A percentile compares a stretch with the other conserved stretches of the same genome.
phyloP scores from a whole-genome alignment of 2,329 filamentous ascomycete genomes.

The Aureobasidium vineae region DNA sequence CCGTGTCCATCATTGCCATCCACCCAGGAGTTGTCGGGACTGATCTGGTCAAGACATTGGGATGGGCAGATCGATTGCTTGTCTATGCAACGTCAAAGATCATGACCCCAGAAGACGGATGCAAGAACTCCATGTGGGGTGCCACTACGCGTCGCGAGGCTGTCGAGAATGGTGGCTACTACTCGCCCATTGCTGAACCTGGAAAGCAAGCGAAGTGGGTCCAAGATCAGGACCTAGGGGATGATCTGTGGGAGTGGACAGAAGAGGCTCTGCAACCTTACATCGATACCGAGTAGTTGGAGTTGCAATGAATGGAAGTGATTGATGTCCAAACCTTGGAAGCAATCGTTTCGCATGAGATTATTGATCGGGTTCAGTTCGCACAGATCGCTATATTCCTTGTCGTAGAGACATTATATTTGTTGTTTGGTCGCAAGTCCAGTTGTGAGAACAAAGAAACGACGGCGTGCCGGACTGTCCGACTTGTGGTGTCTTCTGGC shows the following conservation, averaged over 20 bases:
- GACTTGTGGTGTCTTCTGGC: conserved; percentile 5
- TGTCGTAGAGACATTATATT: too few relatives aligned
- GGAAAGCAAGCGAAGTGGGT: conserved; percentile 25
- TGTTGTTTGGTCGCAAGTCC: too few relatives aligned
- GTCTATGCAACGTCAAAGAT: conserved; percentile 10
- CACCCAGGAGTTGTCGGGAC: conserved; percentile 44
- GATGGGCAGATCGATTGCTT: conserved; percentile 35
- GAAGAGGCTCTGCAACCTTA: conserved; percentile 14
- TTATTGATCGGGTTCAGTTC: too few relatives aligned
- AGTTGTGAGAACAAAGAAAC: too few relatives aligned
- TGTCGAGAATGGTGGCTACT: conserved; percentile 33
- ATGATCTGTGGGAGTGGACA: conserved; percentile 36
- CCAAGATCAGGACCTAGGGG: conserved; percentile 29
- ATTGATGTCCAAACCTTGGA: too few relatives aligned
- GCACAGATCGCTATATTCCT: too few relatives aligned
- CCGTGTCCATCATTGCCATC: conserved; percentile 38
- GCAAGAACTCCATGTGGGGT: conserved; percentile 32
- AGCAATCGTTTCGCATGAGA: too few relatives aligned
- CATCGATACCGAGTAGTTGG: too few relatives aligned
- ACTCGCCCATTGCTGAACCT: conserved; percentile 33
- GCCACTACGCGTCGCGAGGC: conserved; percentile 29
- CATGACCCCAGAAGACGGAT: conserved; percentile 29
- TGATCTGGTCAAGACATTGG: conserved; percentile 35
- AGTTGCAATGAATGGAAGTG: too few relatives aligned
- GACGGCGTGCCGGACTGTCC: not conserved